A percentile compares a stretch with the other conserved stretches of the same genome.
phyloP scores from a whole-genome alignment of 306 rosid genomes.

The Lablab purpureus region DNA sequence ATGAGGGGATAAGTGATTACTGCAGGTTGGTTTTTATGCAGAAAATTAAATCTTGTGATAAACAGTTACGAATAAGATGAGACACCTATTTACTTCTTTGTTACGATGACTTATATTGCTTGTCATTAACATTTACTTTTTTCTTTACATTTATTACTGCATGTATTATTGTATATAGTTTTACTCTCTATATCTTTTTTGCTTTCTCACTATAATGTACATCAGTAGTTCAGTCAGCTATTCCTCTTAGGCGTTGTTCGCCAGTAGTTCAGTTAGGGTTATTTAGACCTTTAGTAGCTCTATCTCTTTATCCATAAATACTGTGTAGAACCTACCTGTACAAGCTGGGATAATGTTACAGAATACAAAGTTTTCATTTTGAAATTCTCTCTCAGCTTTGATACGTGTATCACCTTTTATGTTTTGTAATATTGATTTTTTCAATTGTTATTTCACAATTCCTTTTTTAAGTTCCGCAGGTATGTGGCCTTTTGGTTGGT shows the following conservation, averaged over 20 bases:
- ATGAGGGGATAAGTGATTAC: conserved; percentile 84
- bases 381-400: no score
- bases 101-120: background rate
- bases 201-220: no score
- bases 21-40: conserved; percentile 67
- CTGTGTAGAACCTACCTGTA: background rate
- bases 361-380: no score
- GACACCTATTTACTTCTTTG: conserved; percentile 17
- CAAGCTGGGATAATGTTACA: background rate
- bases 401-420: background rate
- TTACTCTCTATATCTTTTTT: no score
- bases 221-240: no score
- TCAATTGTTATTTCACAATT: conserved; percentile 2
- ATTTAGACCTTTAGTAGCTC: background rate
- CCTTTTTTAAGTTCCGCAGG: conserved; percentile 58
- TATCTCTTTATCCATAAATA: background rate
- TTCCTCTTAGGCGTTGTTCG: background rate
- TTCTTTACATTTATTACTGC: background rate
- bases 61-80: conserved; percentile 2
- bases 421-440: conserved; percentile 14
- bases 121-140: background rate
- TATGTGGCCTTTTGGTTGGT: conserved; percentile 85
- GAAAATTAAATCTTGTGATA: conserved; percentile 28
- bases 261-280: background rate
- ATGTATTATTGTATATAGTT: background rate